A percentile compares a stretch with the other conserved stretches of the same genome.
phyloP scores from a whole-genome alignment of 768 basidiomycete genomes.

The Cystofilobasidium bisporidii region DNA sequence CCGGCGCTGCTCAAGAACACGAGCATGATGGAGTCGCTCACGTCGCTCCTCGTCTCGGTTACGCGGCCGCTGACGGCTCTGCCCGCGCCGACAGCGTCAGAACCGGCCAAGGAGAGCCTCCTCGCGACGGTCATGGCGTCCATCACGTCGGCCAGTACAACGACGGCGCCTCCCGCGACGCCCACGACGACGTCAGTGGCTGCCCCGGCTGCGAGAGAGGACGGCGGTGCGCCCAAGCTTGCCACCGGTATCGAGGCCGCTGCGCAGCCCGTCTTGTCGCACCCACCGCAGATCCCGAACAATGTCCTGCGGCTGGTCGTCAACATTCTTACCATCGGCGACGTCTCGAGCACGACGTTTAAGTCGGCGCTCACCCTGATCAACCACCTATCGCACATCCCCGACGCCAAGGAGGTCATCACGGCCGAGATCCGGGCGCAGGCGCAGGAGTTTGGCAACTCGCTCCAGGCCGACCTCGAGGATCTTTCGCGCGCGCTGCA shows the following conservation, averaged over 20 bases:
- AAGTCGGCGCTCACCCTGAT: conserved; percentile 83
- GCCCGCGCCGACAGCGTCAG: conserved; percentile 22
- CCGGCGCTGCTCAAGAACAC: conserved; percentile 76
- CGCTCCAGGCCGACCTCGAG: conserved; percentile 63
- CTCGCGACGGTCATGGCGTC: conserved; percentile 13
- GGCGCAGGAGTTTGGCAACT: conserved; percentile 78
- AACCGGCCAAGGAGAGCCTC: conserved; percentile 28
- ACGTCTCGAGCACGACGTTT: conserved; percentile 95
- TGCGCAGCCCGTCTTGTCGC: conserved; percentile 43
- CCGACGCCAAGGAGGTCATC: conserved; percentile 78
- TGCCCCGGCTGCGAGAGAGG: background rate
- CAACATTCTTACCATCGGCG: conserved; percentile 93
- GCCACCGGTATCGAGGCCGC: background rate
- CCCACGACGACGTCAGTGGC: background rate
- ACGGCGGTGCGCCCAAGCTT: background rate
- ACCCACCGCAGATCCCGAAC: conserved; percentile 75
- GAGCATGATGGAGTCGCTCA: conserved; percentile 85
- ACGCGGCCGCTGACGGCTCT: conserved; percentile 69
- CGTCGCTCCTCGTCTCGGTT: conserved; percentile 73
- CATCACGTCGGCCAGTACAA: conserved; percentile 5
- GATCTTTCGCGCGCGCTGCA: conserved; percentile 60
- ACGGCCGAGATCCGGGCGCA: conserved; percentile 75
- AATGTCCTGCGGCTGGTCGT: conserved; percentile 80
- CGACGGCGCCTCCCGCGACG: background rate
- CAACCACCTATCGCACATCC: conserved; percentile 79